Percentiles rank a stretch among this genome's conserved stretches.
Conservation (phyloP, 352 stramenopile species). For the Nothophytophthora sp. region DNA sequence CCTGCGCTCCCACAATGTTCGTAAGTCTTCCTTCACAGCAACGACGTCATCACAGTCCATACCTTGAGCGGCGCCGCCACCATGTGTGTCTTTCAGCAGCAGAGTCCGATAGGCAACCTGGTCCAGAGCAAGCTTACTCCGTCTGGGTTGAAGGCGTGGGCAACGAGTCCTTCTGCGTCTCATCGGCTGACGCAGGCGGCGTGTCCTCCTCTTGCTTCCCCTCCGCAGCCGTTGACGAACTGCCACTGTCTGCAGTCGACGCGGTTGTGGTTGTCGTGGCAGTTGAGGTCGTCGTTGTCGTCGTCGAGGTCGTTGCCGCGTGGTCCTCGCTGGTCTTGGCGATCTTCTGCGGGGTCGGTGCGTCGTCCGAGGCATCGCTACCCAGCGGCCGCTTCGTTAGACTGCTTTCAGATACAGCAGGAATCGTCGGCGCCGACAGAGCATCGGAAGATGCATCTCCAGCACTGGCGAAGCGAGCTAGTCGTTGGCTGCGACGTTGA, state of each 20-base stretch:
- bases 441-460: conserved; percentile 12
- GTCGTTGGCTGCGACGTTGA: conserved; percentile 48
- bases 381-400: conserved; percentile 39
- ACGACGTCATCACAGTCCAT: too few relatives aligned
- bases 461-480: conserved; percentile 42
- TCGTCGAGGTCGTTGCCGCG: conserved; percentile 22
- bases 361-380: conserved; percentile 21
- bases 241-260: not conserved
- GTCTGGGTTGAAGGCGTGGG: conserved; percentile 23
- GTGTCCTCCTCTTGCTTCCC: conserved; percentile 36
- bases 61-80: too few relatives aligned
- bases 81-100: too few relatives aligned
- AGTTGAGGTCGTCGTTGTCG: conserved; percentile 13
- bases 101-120: not conserved
- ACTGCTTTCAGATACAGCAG: conserved; percentile 11
- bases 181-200: conserved; percentile 17
- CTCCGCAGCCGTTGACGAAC: conserved; percentile 8
- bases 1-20: too few relatives aligned
- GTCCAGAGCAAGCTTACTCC: conserved; percentile 6
- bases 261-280: conserved; percentile 10
- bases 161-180: conserved; percentile 10
- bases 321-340: conserved; percentile 45
- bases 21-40: too few relatives aligned
- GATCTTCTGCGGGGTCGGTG: conserved; percentile 33
- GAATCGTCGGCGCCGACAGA: not conserved